Evolutionary conservation across 345 rosid genomes (phyloP).

Genomic region (Toxicodendron radicans): DNA sequence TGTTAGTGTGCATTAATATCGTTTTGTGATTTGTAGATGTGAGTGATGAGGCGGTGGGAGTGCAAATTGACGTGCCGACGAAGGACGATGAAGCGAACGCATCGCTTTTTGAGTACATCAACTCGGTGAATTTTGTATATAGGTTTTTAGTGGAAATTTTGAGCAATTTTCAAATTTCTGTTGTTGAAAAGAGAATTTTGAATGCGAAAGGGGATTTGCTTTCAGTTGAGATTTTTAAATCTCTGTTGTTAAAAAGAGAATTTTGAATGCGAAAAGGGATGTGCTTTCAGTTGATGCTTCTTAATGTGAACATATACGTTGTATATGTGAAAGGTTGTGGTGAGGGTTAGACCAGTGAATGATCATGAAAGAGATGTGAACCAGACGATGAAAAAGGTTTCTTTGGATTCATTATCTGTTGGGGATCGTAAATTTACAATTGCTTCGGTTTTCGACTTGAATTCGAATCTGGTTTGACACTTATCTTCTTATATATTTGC

Average conservation of each 20-base stretch:
- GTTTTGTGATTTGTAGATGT: slow-evolving; percentile 45
- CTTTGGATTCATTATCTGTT: slow-evolving; percentile 54
- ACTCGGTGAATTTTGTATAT: slow-evolving; percentile 53
- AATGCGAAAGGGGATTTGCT: no score
- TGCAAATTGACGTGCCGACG: slow-evolving; percentile 91
- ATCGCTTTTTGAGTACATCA: slow-evolving; percentile 79
- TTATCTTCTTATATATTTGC: not conserved
- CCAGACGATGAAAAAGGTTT: slow-evolving; percentile 49
- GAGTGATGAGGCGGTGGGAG: slow-evolving; percentile 77
- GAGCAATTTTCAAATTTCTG: no score
- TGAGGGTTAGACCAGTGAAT: slow-evolving; percentile 67
- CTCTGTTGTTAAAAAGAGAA: no score
- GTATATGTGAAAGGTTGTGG: slow-evolving; percentile 89
- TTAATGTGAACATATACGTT: no score
- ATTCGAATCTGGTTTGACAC: slow-evolving; percentile 62
- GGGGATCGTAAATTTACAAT: slow-evolving; percentile 67
- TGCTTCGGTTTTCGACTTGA: slow-evolving; percentile 79
- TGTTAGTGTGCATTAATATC: not conserved
- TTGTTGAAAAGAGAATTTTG: no score
- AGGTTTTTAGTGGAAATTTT: not conserved
- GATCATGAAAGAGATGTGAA: slow-evolving; percentile 40
- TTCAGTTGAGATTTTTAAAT: no score
- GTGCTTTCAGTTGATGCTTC: no score
- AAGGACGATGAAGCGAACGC: slow-evolving; percentile 95
- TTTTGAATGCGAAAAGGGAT: no score